Percentiles rank a stretch among this genome's conserved stretches.
Conservation (phyloP, 352 stramenopile genomes). For the Globisporangium nagaii region DNA sequence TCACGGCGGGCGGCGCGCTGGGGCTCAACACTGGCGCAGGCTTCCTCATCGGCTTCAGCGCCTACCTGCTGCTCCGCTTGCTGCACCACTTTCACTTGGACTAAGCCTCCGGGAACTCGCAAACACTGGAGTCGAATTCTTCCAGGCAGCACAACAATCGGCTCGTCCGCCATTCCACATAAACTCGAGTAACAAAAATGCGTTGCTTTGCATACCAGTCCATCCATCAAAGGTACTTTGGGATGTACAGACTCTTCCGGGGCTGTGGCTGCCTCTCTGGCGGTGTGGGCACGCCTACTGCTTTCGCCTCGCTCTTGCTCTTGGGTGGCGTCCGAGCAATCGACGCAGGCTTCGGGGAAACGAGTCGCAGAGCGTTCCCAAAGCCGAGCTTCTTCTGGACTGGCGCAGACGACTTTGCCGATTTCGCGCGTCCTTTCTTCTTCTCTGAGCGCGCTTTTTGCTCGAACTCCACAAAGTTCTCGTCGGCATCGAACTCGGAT, state of each 20-base stretch:
- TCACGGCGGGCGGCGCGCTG: too few relatives aligned
- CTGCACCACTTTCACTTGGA: too few relatives aligned
- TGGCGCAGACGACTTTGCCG: neutral
- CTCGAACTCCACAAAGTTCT: neutral
- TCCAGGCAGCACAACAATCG: too few relatives aligned
- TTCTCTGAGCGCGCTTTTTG: slow-evolving; percentile 2
- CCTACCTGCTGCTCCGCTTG: too few relatives aligned
- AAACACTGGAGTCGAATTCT: too few relatives aligned
- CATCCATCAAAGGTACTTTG: slow-evolving; percentile 13
- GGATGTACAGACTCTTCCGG: slow-evolving; percentile 10
- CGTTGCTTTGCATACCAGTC: too few relatives aligned
- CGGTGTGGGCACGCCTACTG: neutral
- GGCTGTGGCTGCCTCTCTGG: neutral
- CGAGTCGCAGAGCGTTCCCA: neutral
- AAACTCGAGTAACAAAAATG: too few relatives aligned
- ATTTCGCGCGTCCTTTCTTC: neutral
- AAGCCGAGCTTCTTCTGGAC: slow-evolving; percentile 4
- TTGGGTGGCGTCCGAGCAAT: neutral
- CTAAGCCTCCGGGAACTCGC: too few relatives aligned
- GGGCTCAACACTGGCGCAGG: too few relatives aligned
- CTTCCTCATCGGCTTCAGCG: too few relatives aligned
- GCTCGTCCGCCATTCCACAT: too few relatives aligned
- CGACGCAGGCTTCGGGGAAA: neutral
- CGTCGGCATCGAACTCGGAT: neutral
- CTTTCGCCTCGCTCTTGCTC: neutral